phyloP scores from a whole-genome alignment of 306 rosid species.

The peach (Prunus persica) region Prunus_persica_NCBIv2 NC_034016.1:18818001-18818500 shows the following conservation, averaged over 20 bases:
- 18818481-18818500: slow-evolving; percentile 80
- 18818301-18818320: neutral
- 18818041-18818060: neutral
- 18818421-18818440: slow-evolving; percentile 7
- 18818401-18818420: neutral
- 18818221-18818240: neutral
- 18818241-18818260: no score
- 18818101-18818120: neutral
- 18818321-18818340: neutral
- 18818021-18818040: neutral
- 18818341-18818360: neutral
- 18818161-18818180: neutral
- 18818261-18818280: neutral
- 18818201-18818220: neutral
- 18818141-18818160: neutral
- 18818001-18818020: neutral
- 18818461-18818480: neutral
- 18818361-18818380: neutral
- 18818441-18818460: slow-evolving; percentile 3
- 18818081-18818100: neutral
- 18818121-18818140: neutral
- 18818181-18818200: neutral
- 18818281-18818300: neutral
- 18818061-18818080: neutral
- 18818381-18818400: neutral